Evolutionary conservation across 176 grass and related monocot genomes (phyloP), one percentile per base, ranked within the genome.

Genomic region (Aegilops tauschii): DNA sequence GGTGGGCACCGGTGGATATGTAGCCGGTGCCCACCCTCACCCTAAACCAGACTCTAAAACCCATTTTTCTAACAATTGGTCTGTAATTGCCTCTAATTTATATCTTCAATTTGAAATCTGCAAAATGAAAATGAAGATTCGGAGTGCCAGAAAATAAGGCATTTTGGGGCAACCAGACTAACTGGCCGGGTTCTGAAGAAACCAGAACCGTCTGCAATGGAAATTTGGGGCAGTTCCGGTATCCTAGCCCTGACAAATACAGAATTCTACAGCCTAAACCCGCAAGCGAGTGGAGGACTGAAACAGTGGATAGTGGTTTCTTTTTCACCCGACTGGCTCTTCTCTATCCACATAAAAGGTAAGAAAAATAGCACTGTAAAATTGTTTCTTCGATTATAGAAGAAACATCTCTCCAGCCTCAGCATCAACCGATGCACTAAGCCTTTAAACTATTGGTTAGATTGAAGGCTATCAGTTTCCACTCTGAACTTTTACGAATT

Each of bases 171-270:
- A 75, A 75, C 72, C 25, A 75, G 3, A 50, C 73, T 76, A 76
- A 31, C 45, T 9, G 14, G 73, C 4, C 8, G 1, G 1, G 40
- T 76, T 76, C 14, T 10, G 27, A 14, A 50, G 8, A 76, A 52
- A 54, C 5, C 14, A 76, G 73, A 76, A 54, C 44, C 8, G 4
- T 20, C 73, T 76, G 25, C 42, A 75, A n/a, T 75, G 40, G 36
- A n/a, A 40, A 45, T 73, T 73, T 73, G 70, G 70, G n/a, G 37
- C 5, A 6, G 69, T 72, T 72, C 35, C 1, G 10, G 69, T 73
- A 74, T 74, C 71, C 71, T 74, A 74, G 40, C 35, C 35, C 35
- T 71, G 69, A 71, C 69, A 40, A n/a, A 71, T 70, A 39, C 9
- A 78, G 34, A 7, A 34, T 61, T n/a, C 76, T 80, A 25, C 21